Evolutionary conservation across 257 asterid species (phyloP), one percentile per base, ranked within the genome.

Genomic region (Sherardia arvensis): DNA sequence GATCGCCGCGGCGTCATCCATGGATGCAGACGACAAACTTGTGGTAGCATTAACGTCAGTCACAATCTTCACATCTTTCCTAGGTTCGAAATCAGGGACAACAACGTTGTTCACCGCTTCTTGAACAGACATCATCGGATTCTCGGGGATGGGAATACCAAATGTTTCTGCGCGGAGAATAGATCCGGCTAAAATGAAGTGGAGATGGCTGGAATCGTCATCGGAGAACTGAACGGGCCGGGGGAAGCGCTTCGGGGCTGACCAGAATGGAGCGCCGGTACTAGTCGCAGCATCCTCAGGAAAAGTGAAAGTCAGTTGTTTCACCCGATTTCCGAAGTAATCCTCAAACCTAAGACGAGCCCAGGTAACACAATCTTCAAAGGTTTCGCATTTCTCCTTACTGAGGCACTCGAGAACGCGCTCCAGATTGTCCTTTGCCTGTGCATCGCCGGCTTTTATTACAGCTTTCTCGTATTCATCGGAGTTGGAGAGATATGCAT

Each of bases 171-270:
- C 93, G 17, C 95, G 93, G 12, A 90, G 74, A 7, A 84, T 78
- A 43, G 97, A 81, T 65, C 80, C 93, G 10, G 96, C 78, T 93
- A 87, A 78, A 60, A 85, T 53, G 65, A 87, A 87, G 68, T 85
- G 92, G 69, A 87, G 95, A 83, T 90, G 95, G 78, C 96, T 84
- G 27, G 82, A 78, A 73, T 90, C 97, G 27, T 75, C 60, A 40
- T 70, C 64, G 45, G 89, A 84, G 69, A 87, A 87, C 78, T 79
- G 71, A 71, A 90, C 77, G 40, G 96, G 93, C 4, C 62, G 86
- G 55, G 97, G 97, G 59, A 87, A 90, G 36, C 97, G 77, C 77
- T 90, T 90, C 8, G 97, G 97, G 47, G 97, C 93, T n/a, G 97
- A 90, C 97, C 97, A 90, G 72, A 90, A 90, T 53, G 87, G 97